Evolutionary conservation across 352 stramenopile genomes (phyloP).

Genomic region (Globisporangium rhizosaccharum): DNA sequence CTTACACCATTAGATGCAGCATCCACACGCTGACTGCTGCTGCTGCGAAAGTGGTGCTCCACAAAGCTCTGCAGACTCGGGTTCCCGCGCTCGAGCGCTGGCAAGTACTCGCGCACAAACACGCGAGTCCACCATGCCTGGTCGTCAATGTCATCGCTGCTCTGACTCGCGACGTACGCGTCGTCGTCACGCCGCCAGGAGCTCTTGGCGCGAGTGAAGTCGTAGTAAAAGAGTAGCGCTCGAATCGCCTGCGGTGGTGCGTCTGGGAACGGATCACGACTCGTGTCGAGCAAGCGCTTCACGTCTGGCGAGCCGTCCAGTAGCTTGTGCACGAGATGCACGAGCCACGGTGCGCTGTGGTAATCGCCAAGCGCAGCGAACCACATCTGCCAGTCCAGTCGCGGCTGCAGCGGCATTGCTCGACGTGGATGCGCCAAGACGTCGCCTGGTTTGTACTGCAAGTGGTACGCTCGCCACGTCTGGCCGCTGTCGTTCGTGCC

Average conservation of each 20-base stretch:
- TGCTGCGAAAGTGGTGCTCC: constrained; percentile 22
- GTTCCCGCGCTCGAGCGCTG: constrained; percentile 35
- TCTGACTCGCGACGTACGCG: not conserved
- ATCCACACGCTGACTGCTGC: not conserved
- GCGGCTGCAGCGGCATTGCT: constrained; percentile 46
- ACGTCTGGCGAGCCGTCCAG: constrained; percentile 54
- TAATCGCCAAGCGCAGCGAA: constrained; percentile 85
- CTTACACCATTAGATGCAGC: too few species aligned
- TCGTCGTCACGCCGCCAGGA: constrained; percentile 32
- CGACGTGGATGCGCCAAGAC: constrained; percentile 24
- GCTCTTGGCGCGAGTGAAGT: constrained; percentile 75
- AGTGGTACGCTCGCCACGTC: constrained; percentile 77
- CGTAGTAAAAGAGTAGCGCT: constrained; percentile 80
- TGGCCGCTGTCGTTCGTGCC: constrained; percentile 39
- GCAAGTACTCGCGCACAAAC: constrained; percentile 34
- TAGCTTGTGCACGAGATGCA: constrained; percentile 84
- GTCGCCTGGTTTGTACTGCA: constrained; percentile 85
- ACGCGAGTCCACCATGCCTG: constrained; percentile 40
- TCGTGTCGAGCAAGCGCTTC: constrained; percentile 63
- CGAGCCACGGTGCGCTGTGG: constrained; percentile 79
- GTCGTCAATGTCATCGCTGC: not conserved
- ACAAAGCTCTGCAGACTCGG: constrained; percentile 40
- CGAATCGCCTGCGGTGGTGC: constrained; percentile 40
- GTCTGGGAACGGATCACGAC: constrained; percentile 38
- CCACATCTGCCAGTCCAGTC: constrained; percentile 93